These are phyloP conservation scores for Knoxdaviesia capensis DNA, from an alignment of 2,329 filamentous ascomycete species.

Conservation along the genomic window DNA sequence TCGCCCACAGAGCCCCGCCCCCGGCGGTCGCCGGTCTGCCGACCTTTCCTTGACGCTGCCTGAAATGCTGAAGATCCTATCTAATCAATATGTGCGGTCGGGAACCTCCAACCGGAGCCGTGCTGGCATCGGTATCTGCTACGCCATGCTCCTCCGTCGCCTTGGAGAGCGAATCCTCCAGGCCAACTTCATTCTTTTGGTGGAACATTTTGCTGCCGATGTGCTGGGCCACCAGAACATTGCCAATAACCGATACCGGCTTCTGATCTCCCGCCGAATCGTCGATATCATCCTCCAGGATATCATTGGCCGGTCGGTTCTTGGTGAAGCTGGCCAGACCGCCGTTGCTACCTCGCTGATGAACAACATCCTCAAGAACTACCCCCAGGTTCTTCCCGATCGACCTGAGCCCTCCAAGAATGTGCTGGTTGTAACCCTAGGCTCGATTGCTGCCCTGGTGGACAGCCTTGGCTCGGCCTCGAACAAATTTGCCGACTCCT, in stretches of 20 bases:
- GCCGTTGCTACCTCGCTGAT: slow-evolving; percentile 64
- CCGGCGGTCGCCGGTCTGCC: slow-evolving; percentile 48
- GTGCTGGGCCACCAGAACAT: slow-evolving; percentile 59
- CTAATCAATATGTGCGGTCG: slow-evolving; percentile 57
- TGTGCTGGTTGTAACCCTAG: slow-evolving; percentile 58
- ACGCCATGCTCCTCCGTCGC: slow-evolving; percentile 58
- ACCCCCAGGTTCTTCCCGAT: slow-evolving; percentile 75
- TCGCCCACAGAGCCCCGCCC: slow-evolving; percentile 54
- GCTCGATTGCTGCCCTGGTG: slow-evolving; percentile 62
- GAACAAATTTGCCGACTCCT: slow-evolving; percentile 58
- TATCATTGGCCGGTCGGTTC: slow-evolving; percentile 57
- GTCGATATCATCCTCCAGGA: slow-evolving; percentile 70
- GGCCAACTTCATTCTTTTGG: slow-evolving; percentile 59
- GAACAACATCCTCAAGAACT: slow-evolving; percentile 83
- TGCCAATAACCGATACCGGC: slow-evolving; percentile 67
- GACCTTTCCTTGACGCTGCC: slow-evolving; percentile 53
- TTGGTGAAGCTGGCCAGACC: slow-evolving; percentile 78
- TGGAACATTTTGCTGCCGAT: slow-evolving; percentile 63
- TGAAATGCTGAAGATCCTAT: slow-evolving; percentile 63
- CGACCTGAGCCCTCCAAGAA: slow-evolving; percentile 77
- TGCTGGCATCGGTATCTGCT: slow-evolving; percentile 72
- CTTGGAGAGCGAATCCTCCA: slow-evolving; percentile 73
- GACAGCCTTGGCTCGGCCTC: slow-evolving; percentile 64
- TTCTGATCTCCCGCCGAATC: slow-evolving; percentile 68
- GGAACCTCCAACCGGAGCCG: slow-evolving; percentile 64